Conservation (phyloP, 306 rosid genomes). For the Lithocarpus polystachyus region DNA sequence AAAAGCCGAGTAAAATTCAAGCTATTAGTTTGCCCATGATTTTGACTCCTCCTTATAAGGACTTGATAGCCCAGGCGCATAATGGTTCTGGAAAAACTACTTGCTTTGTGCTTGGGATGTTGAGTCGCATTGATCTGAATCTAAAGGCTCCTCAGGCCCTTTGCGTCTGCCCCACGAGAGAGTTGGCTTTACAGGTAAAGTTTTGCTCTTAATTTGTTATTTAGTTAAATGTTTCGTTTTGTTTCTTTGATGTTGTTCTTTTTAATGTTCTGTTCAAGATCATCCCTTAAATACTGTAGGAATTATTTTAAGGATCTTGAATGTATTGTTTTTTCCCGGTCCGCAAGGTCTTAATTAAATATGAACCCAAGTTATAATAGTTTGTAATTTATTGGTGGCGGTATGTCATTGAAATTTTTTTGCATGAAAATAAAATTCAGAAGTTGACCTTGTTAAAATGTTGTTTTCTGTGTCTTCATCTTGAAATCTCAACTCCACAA, state of each 20-base stretch:
- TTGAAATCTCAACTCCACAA: too few relatives aligned
- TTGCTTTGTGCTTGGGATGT: slow-evolving; percentile 92
- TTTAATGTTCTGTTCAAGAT: too few relatives aligned
- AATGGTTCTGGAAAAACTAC: slow-evolving; percentile 97
- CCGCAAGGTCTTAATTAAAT: too few relatives aligned
- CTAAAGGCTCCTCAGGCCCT: slow-evolving; percentile 78
- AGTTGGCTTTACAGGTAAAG: slow-evolving; percentile 77
- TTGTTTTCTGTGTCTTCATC: too few relatives aligned
- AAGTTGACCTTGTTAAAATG: background rate
- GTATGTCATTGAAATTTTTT: background rate
- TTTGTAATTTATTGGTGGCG: background rate
- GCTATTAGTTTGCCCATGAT: slow-evolving; percentile 90
- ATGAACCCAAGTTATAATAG: too few relatives aligned
- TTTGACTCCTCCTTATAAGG: slow-evolving; percentile 64
- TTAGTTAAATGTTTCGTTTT: background rate
- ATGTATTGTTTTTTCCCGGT: too few relatives aligned
- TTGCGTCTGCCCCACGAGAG: slow-evolving; percentile 90
- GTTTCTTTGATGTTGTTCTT: background rate
- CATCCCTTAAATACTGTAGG: too few relatives aligned
- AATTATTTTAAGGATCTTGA: too few relatives aligned
- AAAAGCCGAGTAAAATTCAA: slow-evolving; percentile 88
- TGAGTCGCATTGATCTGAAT: slow-evolving; percentile 77
- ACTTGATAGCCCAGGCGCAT: slow-evolving; percentile 90
- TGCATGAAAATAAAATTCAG: background rate
- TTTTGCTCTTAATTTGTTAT: background rate